Evolutionary conservation across 1,284 basidiomycete species (phyloP).

Genomic region (Moniliella sp.): DNA sequence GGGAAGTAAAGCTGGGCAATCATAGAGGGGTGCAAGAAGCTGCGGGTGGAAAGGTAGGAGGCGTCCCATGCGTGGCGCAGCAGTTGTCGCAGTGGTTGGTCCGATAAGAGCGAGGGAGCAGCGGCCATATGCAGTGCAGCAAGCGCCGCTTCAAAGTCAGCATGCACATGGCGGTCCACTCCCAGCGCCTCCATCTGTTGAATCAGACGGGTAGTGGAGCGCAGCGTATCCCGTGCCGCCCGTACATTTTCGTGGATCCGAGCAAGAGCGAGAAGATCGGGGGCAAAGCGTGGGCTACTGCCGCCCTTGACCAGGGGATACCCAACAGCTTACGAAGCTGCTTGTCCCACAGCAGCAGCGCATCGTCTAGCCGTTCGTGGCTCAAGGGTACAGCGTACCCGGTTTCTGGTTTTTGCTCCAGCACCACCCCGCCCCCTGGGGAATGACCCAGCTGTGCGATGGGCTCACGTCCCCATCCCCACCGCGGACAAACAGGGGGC

Average conservation of each 20-base stretch:
- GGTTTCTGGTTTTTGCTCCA: slow-evolving; percentile 34
- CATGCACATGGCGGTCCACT: slow-evolving; percentile 11
- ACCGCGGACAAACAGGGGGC: slow-evolving; percentile 52
- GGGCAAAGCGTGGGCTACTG: slow-evolving; percentile 6
- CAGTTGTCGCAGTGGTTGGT: slow-evolving; percentile 36
- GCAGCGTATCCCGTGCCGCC: slow-evolving; percentile 12
- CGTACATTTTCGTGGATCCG: slow-evolving; percentile 13
- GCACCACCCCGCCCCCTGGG: slow-evolving; percentile 77
- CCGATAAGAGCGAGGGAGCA: no score
- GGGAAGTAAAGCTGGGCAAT: slow-evolving; percentile 76
- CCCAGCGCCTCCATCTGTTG: slow-evolving; percentile 21
- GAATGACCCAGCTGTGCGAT: slow-evolving; percentile 53
- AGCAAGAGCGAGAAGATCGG: slow-evolving; percentile 1
- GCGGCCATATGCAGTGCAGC: no score
- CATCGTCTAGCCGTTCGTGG: slow-evolving; percentile 37
- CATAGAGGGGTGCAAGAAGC: slow-evolving; percentile 94
- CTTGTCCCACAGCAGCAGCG: slow-evolving; percentile 51
- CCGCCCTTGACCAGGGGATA: slow-evolving; percentile 38
- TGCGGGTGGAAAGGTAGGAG: slow-evolving; percentile 52
- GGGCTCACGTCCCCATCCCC: slow-evolving; percentile 2
- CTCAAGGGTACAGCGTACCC: slow-evolving; percentile 2
- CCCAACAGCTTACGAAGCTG: slow-evolving; percentile 62
- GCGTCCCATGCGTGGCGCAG: slow-evolving; percentile 49
- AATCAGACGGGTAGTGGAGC: slow-evolving; percentile 16
- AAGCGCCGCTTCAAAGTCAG: no score